Evolutionary conservation across 768 basidiomycete species (phyloP), one percentile per base, ranked within the genome.

Genomic region (Omphalotus guepiniiformis): DNA sequence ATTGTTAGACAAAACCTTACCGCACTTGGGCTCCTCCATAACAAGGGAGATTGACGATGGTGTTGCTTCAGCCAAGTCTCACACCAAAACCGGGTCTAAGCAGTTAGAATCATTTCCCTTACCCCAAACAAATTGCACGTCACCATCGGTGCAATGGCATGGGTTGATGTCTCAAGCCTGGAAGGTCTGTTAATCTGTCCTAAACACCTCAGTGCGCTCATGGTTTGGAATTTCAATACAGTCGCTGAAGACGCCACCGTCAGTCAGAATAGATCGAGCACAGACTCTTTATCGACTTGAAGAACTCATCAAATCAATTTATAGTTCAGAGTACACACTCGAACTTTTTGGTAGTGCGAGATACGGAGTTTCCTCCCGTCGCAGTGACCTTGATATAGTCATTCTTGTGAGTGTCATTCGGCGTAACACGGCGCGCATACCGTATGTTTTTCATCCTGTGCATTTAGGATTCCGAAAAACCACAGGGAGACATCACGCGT

Each of bases 331-430:
- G 28, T 77, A 69, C 56, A 39, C 27, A 3, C 64, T 78, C 3
- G 53, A 60, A 22, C 45, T 63, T 1, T 82, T 80, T 55, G 80
- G 80, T 26, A 80, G 79, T 49, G 69, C 71, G 15, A 60, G 63
- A 53, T 79, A 80, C 56, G 75, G 75, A 26, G 66, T 72, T 27
- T 67, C 71, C 32, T 53, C 60, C 26, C 34, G 46, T 2, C 52
- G 41, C 2, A 76, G 78, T 51, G 79, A 82, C 55, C 56, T 82
- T 38, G 80, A 82, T 54, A 52, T 81, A 39, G 66, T 78, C 7
- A 59, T 83, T 32, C 45, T 79, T 2, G 81, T 82, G 45, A 48
- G 74, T 61, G 9, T 15, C 35, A 27, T 36, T 15, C 11, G n/a
- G n/a, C 21, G 26, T 12, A 19, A 39, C 39, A 5, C 11, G n/a